Percentiles rank a stretch among this genome's conserved stretches.
Conservation (phyloP, 805 yeast genomes). For the Metschnikowia lachancei region DNA sequence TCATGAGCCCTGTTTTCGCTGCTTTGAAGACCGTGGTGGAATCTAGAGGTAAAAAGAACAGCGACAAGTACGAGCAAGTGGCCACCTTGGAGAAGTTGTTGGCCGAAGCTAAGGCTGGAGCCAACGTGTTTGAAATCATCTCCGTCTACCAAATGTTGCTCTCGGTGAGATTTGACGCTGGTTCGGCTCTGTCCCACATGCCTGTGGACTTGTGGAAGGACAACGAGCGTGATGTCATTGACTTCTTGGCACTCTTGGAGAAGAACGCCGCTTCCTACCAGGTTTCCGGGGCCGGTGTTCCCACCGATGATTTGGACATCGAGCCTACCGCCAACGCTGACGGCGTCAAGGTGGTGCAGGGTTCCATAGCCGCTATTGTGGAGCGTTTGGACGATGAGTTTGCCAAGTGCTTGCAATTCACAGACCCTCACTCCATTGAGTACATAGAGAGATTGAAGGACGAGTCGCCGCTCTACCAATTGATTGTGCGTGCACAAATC, state of each 20-base stretch:
- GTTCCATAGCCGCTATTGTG: conserved; percentile 80
- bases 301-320: conserved; percentile 68
- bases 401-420: conserved; percentile 77
- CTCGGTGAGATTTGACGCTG: conserved; percentile 83
- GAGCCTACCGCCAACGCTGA: conserved; percentile 56
- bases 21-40: conserved; percentile 75
- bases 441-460: conserved; percentile 87
- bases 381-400: conserved; percentile 96
- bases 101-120: conserved; percentile 23
- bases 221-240: conserved; percentile 59
- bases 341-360: conserved; percentile 74
- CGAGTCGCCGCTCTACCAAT: conserved; percentile 71
- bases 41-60: conserved; percentile 92
- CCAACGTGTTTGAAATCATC: conserved; percentile 69
- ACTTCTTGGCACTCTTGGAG: conserved; percentile 68
- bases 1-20: conserved; percentile 55
- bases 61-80: conserved; percentile 79
- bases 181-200: conserved; percentile 65
- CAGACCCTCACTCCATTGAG: conserved; percentile 94
- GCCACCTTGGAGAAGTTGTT: conserved; percentile 63
- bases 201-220: conserved; percentile 78
- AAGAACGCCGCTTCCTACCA: conserved; percentile 53
- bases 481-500: conserved; percentile 80
- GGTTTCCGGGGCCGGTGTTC: conserved; percentile 70
- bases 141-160: conserved; percentile 75